Evolutionary conservation across 1,284 basidiomycete genomes (phyloP), one percentile per base, ranked within the genome.

Genomic region (Spongiforma sp.): DNA sequence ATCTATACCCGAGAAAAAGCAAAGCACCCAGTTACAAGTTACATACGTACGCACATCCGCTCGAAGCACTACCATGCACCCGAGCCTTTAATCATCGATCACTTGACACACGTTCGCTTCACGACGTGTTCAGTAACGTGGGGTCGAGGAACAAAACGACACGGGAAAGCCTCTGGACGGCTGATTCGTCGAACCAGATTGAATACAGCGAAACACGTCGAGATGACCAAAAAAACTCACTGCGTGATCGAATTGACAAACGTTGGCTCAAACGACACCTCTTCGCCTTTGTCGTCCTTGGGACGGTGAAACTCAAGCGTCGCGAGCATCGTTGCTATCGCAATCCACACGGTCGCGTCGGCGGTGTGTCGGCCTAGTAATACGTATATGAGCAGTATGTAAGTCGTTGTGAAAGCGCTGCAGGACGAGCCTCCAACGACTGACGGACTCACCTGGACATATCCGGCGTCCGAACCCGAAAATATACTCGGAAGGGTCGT

Each of bases 401-500:
- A 19, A 30, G n/a, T n/a, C n/a, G n/a, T n/a, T n/a, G 32, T 15
- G n/a, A 30, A 33, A 53, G 52, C 14, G n/a, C 50, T 30, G n/a
- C n/a, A n/a, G n/a, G n/a, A n/a, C n/a, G n/a, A n/a, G n/a, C 3
- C 24, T 17, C 5, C 17, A 15, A 12, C 5, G 30, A 54, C 14
- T 14, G 52, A 33, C 17, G 24, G n/a, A n/a, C 64, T 54, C 15
- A 65, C 71, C 73, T 63, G 72, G 59, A 36, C 71, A 74, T n/a
- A 61, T 32, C 56, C 72, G 62, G 15, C 69, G 64, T 26, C 73
- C 72, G 54, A 75, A 76, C 2, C 74, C 72, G 30, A 75, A 73
- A 12, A 21, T 8, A 9, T 64, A 72, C 10, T 63, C 58, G 14
- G 57, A 19, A 8, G 58, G 32, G n/a, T 34, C 24, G 43, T 73